Evolutionary conservation across 352 stramenopile genomes (phyloP).

Genomic region (Globisporangium cystogenes): DNA sequence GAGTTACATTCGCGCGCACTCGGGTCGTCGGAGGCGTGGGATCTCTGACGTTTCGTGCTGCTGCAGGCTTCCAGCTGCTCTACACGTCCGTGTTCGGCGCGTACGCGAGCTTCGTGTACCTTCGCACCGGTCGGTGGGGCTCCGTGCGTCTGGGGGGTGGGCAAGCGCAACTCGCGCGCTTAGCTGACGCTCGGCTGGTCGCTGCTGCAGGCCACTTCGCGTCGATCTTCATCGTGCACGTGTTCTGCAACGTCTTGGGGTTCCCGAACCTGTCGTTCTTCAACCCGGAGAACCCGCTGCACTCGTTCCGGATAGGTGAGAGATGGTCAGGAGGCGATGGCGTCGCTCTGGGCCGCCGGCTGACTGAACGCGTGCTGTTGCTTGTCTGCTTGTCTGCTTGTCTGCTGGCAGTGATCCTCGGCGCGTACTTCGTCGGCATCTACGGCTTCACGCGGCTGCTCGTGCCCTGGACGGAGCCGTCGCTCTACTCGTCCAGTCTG

Average conservation of each 20-base stretch:
- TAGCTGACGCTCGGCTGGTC: background rate
- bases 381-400: background rate
- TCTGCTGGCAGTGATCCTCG: constrained; percentile 58
- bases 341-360: too few relatives aligned
- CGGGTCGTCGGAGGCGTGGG: too few relatives aligned
- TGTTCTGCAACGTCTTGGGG: constrained; percentile 96
- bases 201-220: constrained; percentile 66
- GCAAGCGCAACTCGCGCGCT: too few relatives aligned
- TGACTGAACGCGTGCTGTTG: background rate
- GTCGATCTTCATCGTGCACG: constrained; percentile 87
- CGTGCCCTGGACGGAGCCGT: constrained; percentile 70
- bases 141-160: background rate
- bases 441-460: constrained; percentile 70
- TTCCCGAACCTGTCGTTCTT: constrained; percentile 89
- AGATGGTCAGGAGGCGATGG: background rate
- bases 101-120: constrained; percentile 92
- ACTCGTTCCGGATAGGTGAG: constrained; percentile 70
- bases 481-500: constrained; percentile 74
- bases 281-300: constrained; percentile 65
- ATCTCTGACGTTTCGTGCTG: background rate
- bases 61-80: constrained; percentile 88
- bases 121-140: constrained; percentile 81
- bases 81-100: constrained; percentile 96
- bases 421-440: constrained; percentile 78
- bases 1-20: background rate